Base-by-base conservation (phyloP, 371 early-diverging fungal genomes). In the Mucor sp. region DNA sequence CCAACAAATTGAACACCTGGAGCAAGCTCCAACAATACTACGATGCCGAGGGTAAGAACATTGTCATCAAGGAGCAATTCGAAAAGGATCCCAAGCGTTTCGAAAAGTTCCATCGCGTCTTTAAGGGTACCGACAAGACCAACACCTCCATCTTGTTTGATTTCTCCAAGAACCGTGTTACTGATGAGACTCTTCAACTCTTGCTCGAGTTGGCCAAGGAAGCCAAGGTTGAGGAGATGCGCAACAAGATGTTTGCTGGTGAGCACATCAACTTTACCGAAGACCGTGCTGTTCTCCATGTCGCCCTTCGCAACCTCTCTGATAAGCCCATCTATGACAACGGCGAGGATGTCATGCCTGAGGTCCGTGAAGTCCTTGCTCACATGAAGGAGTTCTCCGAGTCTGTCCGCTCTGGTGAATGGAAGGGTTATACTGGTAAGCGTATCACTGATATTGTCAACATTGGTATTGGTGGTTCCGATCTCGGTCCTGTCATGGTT, bases 381-480 rank as follows among this genome's bases (percentile, higher is more conserved):
- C 97, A 97, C 74, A 99, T 99, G 94, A 89, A 90, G 75, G 75
- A 86, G 60, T 93, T 94, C 64, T 88, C 93, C 8, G 91, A 96
- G 60, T 77, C 84, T 17, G 89, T 99, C 70, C 91, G 97, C 33
- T 87, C 89, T 30, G 97, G 98, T 47, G 82, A 80, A 63, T 96
- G 99, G 95, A 93, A 87, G 76, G 97, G 99, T 35, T 95, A 94
- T 75, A 95, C 98, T 28, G 99, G 98, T 72, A 90, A 97, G 81
- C 72, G 78, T 44, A 95, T 99, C 73, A 94, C 94, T 53, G 97
- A 97, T 70, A 83, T 99, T 41, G 96, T 99, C 75, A 99, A 99
- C 86, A 98, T 99, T 79, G 99, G 99, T 75, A 99, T 99, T 74
- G 99, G 99, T 75, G 99, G 99, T 74, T 97, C 97, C n/a, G 99